phyloP scores from a whole-genome alignment of 2,329 filamentous ascomycete genomes.

The Alternaria tenuissima region DNA sequence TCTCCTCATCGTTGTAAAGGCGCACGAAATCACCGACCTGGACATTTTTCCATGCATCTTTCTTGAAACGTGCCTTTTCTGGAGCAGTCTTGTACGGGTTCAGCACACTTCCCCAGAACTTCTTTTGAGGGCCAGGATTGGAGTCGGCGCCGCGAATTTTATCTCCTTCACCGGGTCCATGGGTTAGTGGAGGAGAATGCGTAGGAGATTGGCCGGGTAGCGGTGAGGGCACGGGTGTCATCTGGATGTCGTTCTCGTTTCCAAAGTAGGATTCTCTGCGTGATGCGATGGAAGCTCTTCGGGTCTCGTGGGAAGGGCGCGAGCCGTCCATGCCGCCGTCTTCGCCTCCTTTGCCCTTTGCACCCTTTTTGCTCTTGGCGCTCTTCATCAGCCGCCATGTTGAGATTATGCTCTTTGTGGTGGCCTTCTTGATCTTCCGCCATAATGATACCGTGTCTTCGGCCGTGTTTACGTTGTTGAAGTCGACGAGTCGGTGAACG shows the following conservation, averaged over 20 bases:
- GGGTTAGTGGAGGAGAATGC: conserved; percentile 39
- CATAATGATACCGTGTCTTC: conserved; percentile 86
- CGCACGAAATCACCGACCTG: conserved; percentile 96
- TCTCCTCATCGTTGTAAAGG: conserved; percentile 93
- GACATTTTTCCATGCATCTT: conserved; percentile 93
- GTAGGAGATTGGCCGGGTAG: conserved; percentile 60
- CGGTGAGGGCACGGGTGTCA: conserved; percentile 93
- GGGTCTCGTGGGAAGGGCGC: conserved; percentile 72
- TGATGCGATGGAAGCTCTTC: conserved; percentile 65
- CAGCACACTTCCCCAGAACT: conserved; percentile 73
- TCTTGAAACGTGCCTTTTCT: conserved; percentile 85
- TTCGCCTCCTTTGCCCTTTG: conserved; percentile 55
- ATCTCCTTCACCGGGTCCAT: conserved; percentile 35
- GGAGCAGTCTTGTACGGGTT: conserved; percentile 72
- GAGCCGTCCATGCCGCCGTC: conserved; percentile 62
- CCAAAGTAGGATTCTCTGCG: conserved; percentile 62
- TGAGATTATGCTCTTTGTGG: conserved; percentile 67
- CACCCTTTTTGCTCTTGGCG: conserved; percentile 46
- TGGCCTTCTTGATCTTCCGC: conserved; percentile 91
- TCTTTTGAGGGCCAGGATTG: conserved; percentile 50
- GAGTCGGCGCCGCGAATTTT: conserved; percentile 36
- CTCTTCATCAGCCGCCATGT: conserved; percentile 60
- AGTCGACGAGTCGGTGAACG: conserved; percentile 86
- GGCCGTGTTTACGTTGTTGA: conserved; percentile 91
- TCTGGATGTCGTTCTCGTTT: conserved; percentile 76